These are phyloP conservation scores for Gracilaria gracilis DNA, from an alignment of 23 red algal genomes.

Conservation along the genomic window DNA sequence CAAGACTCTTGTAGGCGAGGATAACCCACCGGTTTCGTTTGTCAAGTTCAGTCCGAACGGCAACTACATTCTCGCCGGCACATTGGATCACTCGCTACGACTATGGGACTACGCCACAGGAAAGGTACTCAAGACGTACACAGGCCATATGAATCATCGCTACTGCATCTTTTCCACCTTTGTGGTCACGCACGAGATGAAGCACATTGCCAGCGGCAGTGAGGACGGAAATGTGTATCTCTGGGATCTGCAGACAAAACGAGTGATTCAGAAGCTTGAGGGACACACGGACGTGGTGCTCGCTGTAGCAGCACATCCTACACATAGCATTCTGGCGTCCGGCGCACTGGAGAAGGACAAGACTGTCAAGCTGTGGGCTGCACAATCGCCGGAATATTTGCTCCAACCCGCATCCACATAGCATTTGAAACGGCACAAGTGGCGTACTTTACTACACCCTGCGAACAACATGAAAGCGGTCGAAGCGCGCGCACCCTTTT, in stretches of 20 bases:
- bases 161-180: constrained; percentile 93
- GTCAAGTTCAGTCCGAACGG: constrained; percentile 96
- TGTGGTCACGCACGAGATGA: constrained; percentile 70
- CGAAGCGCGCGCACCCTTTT: neutral
- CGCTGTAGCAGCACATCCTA: constrained; percentile 89
- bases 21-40: constrained; percentile 80
- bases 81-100: constrained; percentile 86
- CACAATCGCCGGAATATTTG: neutral
- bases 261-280: constrained; percentile 80
- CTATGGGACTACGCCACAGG: constrained; percentile 88
- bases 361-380: constrained; percentile 90
- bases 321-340: constrained; percentile 70
- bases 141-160: constrained; percentile 78
- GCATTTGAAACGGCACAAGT: neutral
- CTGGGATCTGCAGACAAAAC: constrained; percentile 92
- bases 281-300: constrained; percentile 93
- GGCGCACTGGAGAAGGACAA: constrained; percentile 92
- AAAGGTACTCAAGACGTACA: constrained; percentile 93
- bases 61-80: constrained; percentile 84
- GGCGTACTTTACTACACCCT: neutral
- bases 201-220: constrained; percentile 88
- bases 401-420: neutral
- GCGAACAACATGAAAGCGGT: neutral
- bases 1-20: constrained; percentile 87
- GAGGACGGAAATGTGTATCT: constrained; percentile 86